Evolutionary conservation across 2,329 filamentous ascomycete species (phyloP).

Genomic region (Exophiala sp.): DNA sequence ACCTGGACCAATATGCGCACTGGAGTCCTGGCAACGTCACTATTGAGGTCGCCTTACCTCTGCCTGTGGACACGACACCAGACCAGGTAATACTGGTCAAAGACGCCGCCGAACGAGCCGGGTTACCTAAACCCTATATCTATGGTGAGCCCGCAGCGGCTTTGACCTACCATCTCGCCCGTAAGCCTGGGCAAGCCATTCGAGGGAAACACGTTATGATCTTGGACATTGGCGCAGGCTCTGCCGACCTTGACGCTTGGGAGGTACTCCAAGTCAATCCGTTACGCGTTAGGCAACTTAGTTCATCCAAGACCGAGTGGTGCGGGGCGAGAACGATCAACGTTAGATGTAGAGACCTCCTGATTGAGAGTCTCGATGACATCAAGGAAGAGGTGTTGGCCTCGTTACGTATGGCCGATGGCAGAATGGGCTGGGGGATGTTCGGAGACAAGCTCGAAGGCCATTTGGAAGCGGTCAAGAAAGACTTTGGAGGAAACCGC

Average conservation of each 20-base stretch:
- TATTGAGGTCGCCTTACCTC: constrained; percentile 4
- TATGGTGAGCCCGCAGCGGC: constrained; percentile 8
- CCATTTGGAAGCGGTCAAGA: background rate
- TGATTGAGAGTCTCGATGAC: background rate
- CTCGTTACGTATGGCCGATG: background rate
- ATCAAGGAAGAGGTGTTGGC: background rate
- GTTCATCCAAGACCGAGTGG: background rate
- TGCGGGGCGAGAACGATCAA: background rate
- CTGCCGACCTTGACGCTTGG: constrained; percentile 1
- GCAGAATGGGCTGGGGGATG: background rate
- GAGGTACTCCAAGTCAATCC: background rate
- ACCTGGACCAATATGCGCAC: background rate
- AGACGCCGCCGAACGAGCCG: constrained; percentile 4
- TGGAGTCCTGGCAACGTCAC: background rate
- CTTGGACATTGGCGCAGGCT: constrained; percentile 5
- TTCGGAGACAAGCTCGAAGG: background rate
- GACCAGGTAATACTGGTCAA: background rate
- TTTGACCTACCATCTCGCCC: background rate
- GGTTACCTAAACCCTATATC: constrained; percentile 8
- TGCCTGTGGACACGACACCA: background rate
- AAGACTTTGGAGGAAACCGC: background rate
- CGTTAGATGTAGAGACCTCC: background rate
- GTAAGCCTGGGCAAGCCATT: background rate
- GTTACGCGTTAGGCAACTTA: background rate
- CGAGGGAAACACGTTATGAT: background rate